Percentiles rank a stretch among this genome's conserved stretches.
phyloP scores from a whole-genome alignment of 2,329 filamentous ascomycete species.

The Parascedosporium putredinis region DNA sequence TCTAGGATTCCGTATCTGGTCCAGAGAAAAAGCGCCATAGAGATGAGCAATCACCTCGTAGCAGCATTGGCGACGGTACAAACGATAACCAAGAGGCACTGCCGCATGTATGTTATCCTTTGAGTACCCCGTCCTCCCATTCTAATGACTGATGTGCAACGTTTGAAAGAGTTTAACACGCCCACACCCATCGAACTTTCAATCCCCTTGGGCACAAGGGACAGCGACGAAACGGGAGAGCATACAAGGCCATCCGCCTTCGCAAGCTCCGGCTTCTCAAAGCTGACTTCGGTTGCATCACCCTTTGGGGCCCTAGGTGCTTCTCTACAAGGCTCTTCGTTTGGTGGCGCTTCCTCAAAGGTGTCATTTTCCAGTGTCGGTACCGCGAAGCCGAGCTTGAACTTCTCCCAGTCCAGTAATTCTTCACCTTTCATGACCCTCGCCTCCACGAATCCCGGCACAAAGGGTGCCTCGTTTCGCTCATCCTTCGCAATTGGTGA shows the following conservation, averaged over 20 bases:
- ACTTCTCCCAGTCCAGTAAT: slow-evolving; percentile 31
- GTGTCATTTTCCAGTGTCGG: slow-evolving; percentile 21
- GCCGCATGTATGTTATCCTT: neutral
- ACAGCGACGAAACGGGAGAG: too few species aligned
- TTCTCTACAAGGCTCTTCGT: slow-evolving; percentile 35
- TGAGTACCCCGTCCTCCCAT: too few species aligned
- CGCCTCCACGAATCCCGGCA: slow-evolving; percentile 26
- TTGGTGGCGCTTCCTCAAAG: slow-evolving; percentile 30
- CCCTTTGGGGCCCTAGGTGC: slow-evolving; percentile 50
- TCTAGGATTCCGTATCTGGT: slow-evolving; percentile 24
- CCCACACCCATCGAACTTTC: too few species aligned
- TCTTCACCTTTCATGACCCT: slow-evolving; percentile 38
- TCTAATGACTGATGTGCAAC: too few species aligned
- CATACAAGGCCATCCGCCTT: slow-evolving; percentile 50
- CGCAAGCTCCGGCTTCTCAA: slow-evolving; percentile 56
- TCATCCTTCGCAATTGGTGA: slow-evolving; percentile 56
- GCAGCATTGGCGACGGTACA: slow-evolving; percentile 21
- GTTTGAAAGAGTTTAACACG: too few species aligned
- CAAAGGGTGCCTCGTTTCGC: slow-evolving; percentile 23
- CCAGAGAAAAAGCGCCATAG: slow-evolving; percentile 57
- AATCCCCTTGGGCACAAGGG: too few species aligned
- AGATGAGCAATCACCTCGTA: slow-evolving; percentile 27
- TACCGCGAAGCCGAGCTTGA: slow-evolving; percentile 30
- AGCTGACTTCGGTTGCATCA: slow-evolving; percentile 51
- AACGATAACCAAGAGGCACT: slow-evolving; percentile 23